Conservation (phyloP, 257 asterid species). For the Penstemon davidsonii region DNA sequence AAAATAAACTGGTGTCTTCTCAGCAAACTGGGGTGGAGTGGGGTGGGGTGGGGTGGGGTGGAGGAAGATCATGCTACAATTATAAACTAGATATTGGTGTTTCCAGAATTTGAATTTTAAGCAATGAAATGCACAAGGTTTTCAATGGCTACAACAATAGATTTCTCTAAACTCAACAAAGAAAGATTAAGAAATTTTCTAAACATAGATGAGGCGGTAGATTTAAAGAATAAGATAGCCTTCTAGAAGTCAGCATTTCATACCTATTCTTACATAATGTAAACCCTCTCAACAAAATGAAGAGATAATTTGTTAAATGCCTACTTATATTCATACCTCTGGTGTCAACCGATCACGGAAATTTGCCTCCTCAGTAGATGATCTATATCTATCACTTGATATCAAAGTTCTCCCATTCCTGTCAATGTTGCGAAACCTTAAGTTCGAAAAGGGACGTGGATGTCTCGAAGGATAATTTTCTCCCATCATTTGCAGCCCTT, state of each 20-base stretch:
- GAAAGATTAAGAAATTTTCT: too few relatives aligned
- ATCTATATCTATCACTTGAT: slow-evolving; percentile 49
- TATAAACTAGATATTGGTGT: background rate
- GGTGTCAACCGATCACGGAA: slow-evolving; percentile 46
- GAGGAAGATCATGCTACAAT: background rate
- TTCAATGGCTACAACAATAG: background rate
- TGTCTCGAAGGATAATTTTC: slow-evolving; percentile 53
- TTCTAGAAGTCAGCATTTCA: background rate
- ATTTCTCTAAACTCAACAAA: background rate
- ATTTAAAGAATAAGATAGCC: background rate
- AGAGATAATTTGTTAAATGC: background rate
- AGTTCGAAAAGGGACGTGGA: slow-evolving; percentile 43
- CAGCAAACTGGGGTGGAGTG: background rate
- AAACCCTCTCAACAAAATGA: background rate
- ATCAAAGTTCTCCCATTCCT: slow-evolving; percentile 46
- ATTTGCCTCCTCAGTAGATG: slow-evolving; percentile 45
- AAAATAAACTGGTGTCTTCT: background rate
- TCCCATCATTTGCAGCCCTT: slow-evolving; percentile 45
- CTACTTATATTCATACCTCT: slow-evolving; percentile 50
- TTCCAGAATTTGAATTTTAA: background rate
- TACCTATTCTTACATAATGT: background rate
- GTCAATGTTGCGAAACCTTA: slow-evolving; percentile 45
- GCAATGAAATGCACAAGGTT: background rate
- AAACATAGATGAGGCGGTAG: too few relatives aligned
- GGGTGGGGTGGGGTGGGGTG: too few relatives aligned